Conservation (phyloP, 164 flowering plant genomes). For the Echeveria elegans region DNA sequence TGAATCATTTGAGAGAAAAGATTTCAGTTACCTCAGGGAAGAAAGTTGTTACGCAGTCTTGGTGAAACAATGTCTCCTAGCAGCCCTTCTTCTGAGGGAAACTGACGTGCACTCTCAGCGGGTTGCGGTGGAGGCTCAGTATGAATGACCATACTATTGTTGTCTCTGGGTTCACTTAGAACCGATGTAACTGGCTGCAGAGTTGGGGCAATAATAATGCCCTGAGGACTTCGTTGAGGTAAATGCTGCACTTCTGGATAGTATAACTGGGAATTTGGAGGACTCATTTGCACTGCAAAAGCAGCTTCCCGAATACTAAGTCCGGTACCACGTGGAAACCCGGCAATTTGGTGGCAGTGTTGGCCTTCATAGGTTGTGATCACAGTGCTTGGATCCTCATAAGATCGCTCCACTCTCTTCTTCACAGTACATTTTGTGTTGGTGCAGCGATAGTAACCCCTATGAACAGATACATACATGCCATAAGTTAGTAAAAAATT, state of each 20-base stretch:
- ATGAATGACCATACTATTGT: not conserved
- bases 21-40: slow-evolving; percentile 3
- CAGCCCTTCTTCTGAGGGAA: slow-evolving; percentile 44
- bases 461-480: slow-evolving; percentile 10
- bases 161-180: slow-evolving; percentile 14
- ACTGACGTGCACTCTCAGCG: slow-evolving; percentile 9
- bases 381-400: slow-evolving; percentile 61
- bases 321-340: slow-evolving; percentile 49
- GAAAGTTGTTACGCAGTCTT: slow-evolving; percentile 35
- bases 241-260: slow-evolving; percentile 28
- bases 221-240: slow-evolving; percentile 13
- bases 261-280: slow-evolving; percentile 20
- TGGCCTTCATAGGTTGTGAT: slow-evolving; percentile 95
- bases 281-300: slow-evolving; percentile 19
- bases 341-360: slow-evolving; percentile 69
- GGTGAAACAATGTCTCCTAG: slow-evolving; percentile 71
- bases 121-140: slow-evolving; percentile 7
- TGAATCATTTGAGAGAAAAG: not conserved
- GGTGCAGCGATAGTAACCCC: slow-evolving; percentile 92
- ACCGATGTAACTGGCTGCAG: slow-evolving; percentile 15
- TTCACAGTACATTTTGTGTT: slow-evolving; percentile 85
- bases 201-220: slow-evolving; percentile 2
- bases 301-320: slow-evolving; percentile 22
- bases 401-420: slow-evolving; percentile 79
- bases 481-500: not conserved